These are phyloP conservation scores for Geotrichum restrictum DNA, from an alignment of 1,139 yeast genomes.

Conservation along the genomic window DNA sequence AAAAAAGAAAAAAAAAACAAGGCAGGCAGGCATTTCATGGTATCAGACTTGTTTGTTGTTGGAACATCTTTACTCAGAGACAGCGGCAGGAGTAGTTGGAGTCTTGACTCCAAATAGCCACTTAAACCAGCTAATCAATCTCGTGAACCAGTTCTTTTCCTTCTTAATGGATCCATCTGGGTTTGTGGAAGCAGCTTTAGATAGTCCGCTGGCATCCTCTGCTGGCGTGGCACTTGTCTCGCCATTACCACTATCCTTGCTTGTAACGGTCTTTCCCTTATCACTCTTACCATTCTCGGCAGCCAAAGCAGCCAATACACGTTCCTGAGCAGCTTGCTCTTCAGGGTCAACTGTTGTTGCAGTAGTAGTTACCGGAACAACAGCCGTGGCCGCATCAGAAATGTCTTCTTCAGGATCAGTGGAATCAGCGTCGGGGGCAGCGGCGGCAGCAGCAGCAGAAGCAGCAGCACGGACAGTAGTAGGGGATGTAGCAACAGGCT, in stretches of 20 bases:
- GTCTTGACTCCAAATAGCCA: constrained; percentile 17
- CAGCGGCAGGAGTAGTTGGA: neutral
- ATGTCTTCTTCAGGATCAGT: constrained; percentile 6
- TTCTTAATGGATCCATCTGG: neutral
- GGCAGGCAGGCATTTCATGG: too few relatives aligned
- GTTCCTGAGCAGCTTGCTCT: constrained; percentile 7
- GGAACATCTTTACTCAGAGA: too few relatives aligned
- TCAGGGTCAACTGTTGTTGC: constrained; percentile 12
- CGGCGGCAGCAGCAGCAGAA: neutral
- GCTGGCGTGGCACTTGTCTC: neutral
- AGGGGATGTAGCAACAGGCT: neutral
- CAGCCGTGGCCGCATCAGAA: constrained; percentile 12
- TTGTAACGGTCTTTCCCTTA: neutral
- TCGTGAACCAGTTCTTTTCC: constrained; percentile 12
- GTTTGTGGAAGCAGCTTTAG: neutral
- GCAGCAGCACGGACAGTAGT: constrained; percentile 6
- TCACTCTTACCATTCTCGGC: neutral
- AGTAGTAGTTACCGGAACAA: constrained; percentile 16
- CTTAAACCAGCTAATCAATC: constrained; percentile 17
- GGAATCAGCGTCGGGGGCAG: constrained; percentile 1
- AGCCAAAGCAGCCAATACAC: constrained; percentile 1
- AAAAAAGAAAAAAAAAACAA: neutral
- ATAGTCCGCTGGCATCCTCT: neutral
- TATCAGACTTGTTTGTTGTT: too few relatives aligned
- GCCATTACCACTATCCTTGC: neutral